Evolutionary conservation across 2,329 filamentous ascomycete species (phyloP).

Genomic region (Amylocarpus encephaloides): DNA sequence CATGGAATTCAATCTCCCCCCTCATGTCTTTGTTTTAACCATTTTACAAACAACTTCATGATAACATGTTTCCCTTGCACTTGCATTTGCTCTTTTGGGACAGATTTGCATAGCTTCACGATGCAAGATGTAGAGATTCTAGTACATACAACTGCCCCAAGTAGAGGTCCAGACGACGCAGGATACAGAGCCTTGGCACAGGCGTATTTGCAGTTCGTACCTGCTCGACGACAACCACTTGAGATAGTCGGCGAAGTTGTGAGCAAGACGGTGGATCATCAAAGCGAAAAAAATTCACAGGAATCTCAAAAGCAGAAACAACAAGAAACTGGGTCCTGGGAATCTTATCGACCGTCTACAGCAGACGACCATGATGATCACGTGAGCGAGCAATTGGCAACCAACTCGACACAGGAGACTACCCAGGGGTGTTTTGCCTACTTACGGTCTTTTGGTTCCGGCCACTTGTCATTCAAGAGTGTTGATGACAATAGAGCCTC

Average conservation of each 20-base stretch:
- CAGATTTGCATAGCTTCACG: not conserved
- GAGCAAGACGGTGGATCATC: slow-evolving; percentile 38
- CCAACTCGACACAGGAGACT: slow-evolving; percentile 8
- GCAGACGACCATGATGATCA: slow-evolving; percentile 6
- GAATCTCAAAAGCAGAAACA: slow-evolving; percentile 15
- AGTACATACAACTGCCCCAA: slow-evolving; percentile 29
- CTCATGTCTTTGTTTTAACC: too few relatives aligned
- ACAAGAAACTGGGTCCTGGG: slow-evolving; percentile 19
- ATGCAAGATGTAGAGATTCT: slow-evolving; percentile 28
- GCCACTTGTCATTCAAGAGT: slow-evolving; percentile 26
- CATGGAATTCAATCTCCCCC: too few relatives aligned
- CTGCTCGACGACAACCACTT: slow-evolving; percentile 13
- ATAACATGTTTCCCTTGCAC: too few relatives aligned
- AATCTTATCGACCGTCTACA: slow-evolving; percentile 21
- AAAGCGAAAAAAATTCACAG: slow-evolving; percentile 33
- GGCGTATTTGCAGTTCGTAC: slow-evolving; percentile 28
- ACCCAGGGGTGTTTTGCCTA: slow-evolving; percentile 1
- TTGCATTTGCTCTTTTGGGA: too few relatives aligned
- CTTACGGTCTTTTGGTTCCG: slow-evolving; percentile 10
- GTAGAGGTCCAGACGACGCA: slow-evolving; percentile 28
- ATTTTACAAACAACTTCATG: too few relatives aligned
- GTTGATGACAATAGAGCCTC: slow-evolving; percentile 27
- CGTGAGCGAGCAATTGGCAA: not conserved
- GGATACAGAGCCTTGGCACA: slow-evolving; percentile 28
- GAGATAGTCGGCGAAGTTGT: slow-evolving; percentile 12